Base-by-base conservation (phyloP, 768 basidiomycete genomes). In the Trametes gibbosa region DNA sequence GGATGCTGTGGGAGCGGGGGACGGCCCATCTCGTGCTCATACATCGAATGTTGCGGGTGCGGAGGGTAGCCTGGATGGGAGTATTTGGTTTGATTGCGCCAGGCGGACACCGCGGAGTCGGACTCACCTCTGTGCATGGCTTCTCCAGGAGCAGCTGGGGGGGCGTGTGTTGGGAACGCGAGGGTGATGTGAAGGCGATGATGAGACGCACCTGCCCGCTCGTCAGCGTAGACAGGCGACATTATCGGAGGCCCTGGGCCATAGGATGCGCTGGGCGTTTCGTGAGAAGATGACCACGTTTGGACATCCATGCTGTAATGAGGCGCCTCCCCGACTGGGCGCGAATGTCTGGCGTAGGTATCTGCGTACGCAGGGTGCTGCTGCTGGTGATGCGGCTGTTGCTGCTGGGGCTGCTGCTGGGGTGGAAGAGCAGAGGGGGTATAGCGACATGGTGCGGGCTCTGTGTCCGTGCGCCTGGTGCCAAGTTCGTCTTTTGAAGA, bases 201-300 rank as follows among this genome's bases (percentile, higher is more conserved):
- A 50, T 23, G 39, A 49, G 23, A 71, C 79, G 67, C 66, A 84
- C 85, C 77, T 53, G 81, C 78, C 59, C 83, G 80, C 65, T 85
- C 83, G 64, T 81, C 83, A 55, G 84, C 78, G 70, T 81, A 84
- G 69, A 81, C 76, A 64, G 77, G 76, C 8, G 78, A 60, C 39
- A 81, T 68, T 49, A 74, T 73, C 53, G 78, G 72, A n/a, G 77
- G 68, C 40, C 72, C n/a, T n/a, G n/a, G n/a, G n/a, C n/a, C 75
- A 64, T 82, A 84, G 46, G 64, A 69, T 68, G 66, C 66, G 65
- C 67, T 70, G 62, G 73, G 72, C 35, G 70, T 66, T 29, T 76
- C 78, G 49, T 72, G 62, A 35, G 74, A 71, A 52, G 75, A 71
- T 25, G 66, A 48, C 71, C 71, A 69, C 56, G 68, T 35, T 21